phyloP scores from a whole-genome alignment of 352 stramenopile species.

The Pythium aquatile region DNA sequence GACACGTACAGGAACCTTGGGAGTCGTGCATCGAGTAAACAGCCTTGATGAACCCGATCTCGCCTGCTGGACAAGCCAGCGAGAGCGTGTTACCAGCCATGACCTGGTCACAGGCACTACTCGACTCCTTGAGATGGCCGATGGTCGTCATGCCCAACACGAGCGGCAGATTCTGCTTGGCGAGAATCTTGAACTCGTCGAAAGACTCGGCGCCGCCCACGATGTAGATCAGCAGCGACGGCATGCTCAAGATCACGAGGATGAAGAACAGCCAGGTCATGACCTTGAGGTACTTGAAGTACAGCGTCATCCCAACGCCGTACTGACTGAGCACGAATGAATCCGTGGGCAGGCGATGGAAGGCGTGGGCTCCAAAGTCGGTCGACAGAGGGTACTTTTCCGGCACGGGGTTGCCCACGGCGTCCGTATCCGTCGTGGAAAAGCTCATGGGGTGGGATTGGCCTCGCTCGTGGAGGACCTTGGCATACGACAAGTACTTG shows the following conservation, averaged over 20 bases:
- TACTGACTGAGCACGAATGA: constrained; percentile 77
- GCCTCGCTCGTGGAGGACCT: constrained; percentile 66
- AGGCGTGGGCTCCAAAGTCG: constrained; percentile 79
- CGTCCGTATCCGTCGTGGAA: constrained; percentile 52
- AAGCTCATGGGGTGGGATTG: constrained; percentile 78
- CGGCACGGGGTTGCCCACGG: constrained; percentile 50
- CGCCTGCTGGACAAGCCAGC: constrained; percentile 60
- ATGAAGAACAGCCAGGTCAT: constrained; percentile 83
- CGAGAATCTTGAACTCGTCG: constrained; percentile 57
- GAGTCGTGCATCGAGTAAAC: constrained; percentile 64
- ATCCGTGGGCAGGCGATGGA: constrained; percentile 71
- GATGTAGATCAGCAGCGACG: constrained; percentile 62
- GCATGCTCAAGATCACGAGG: constrained; percentile 61
- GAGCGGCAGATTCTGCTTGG: constrained; percentile 61
- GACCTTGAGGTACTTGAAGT: constrained; percentile 89
- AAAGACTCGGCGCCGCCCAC: constrained; percentile 56
- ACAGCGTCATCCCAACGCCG: constrained; percentile 70
- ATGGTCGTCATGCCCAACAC: constrained; percentile 81
- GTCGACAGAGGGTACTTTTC: constrained; percentile 56
- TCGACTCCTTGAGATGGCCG: constrained; percentile 69
- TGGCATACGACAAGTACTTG: constrained; percentile 81
- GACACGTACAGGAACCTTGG: constrained; percentile 66
- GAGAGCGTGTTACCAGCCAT: constrained; percentile 44
- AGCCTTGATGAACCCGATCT: constrained; percentile 77
- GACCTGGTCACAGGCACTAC: constrained; percentile 68